Conservation (phyloP, 2,329 filamentous ascomycete species). For the Neopestalotiopsis sp. region DNA sequence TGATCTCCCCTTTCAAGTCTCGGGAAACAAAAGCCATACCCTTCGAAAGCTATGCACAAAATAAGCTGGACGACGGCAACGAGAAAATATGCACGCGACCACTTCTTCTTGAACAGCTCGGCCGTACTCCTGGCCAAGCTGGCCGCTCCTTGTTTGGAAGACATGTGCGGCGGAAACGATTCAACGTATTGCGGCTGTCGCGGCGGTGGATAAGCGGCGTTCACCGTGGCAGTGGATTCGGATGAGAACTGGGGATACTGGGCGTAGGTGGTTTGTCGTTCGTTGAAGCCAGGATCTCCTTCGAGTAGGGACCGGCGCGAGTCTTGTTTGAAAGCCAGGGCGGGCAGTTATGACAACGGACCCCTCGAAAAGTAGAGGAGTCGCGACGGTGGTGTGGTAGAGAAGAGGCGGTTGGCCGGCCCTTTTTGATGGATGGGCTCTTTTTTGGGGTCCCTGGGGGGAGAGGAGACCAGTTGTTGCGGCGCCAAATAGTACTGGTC, state of each 20-base stretch:
- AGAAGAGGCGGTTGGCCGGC: conserved; percentile 10
- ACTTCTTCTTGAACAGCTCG: conserved; percentile 81
- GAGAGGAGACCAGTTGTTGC: conserved; percentile 13
- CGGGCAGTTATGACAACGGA: conserved; percentile 39
- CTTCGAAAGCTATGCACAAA: conserved; percentile 82
- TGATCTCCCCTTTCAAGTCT: conserved; percentile 12
- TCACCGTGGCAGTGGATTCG: conserved; percentile 22
- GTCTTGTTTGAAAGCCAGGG: conserved; percentile 51
- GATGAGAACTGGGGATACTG: conserved; percentile 24
- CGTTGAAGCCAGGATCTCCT: conserved; percentile 38
- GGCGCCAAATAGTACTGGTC: neutral
- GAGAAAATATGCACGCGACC: conserved; percentile 86
- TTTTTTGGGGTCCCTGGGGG: conserved; percentile 9
- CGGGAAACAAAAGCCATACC: conserved; percentile 61
- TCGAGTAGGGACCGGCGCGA: conserved; percentile 50
- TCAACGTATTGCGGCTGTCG: conserved; percentile 35
- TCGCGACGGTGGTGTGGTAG: conserved; percentile 9
- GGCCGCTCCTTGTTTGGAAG: conserved; percentile 37
- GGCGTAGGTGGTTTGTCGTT: conserved; percentile 23
- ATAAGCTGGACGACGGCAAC: conserved; percentile 77
- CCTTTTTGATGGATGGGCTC: neutral
- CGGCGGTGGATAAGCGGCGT: conserved; percentile 19
- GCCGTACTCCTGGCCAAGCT: conserved; percentile 54
- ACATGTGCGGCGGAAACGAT: conserved; percentile 38
- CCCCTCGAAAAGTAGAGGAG: conserved; percentile 29